Conservation (phyloP, 805 yeast species). For the Candida silvicultrix region DNA sequence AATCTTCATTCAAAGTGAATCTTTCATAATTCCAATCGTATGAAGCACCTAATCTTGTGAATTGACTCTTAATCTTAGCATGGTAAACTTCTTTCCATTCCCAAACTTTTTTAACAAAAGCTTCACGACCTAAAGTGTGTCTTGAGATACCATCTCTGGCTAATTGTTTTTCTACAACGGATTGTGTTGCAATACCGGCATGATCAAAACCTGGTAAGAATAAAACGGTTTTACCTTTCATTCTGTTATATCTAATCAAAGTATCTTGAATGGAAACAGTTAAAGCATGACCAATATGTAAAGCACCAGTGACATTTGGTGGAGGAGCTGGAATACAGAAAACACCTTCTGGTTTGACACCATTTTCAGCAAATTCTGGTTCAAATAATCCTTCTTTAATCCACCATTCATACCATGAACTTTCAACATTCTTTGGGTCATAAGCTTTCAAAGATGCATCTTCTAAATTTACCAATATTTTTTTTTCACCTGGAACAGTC, state of each 20-base stretch:
- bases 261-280: constrained; percentile 94
- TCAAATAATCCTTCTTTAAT: constrained; percentile 77
- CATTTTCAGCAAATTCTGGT: constrained; percentile 76
- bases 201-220: constrained; percentile 97
- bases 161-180: constrained; percentile 93
- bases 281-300: constrained; percentile 97
- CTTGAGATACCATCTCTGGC: constrained; percentile 81
- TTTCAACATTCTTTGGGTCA: constrained; percentile 87
- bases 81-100: constrained; percentile 98
- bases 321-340: constrained; percentile 98
- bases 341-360: constrained; percentile 75
- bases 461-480: constrained; percentile 76
- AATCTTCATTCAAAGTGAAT: constrained; percentile 79
- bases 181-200: constrained; percentile 98
- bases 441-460: constrained; percentile 93
- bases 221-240: constrained; percentile 92
- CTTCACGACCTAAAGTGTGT: constrained; percentile 93
- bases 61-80: constrained; percentile 74
- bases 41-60: constrained; percentile 87
- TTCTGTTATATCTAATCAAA: constrained; percentile 87
- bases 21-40: constrained; percentile 96
- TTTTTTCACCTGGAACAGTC: constrained; percentile 88
- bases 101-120: constrained; percentile 85
- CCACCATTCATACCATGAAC: constrained; percentile 99
- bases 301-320: constrained; percentile 97